Conservation (phyloP, 2,329 filamentous ascomycete species). For the Balansia obtecta region DNA sequence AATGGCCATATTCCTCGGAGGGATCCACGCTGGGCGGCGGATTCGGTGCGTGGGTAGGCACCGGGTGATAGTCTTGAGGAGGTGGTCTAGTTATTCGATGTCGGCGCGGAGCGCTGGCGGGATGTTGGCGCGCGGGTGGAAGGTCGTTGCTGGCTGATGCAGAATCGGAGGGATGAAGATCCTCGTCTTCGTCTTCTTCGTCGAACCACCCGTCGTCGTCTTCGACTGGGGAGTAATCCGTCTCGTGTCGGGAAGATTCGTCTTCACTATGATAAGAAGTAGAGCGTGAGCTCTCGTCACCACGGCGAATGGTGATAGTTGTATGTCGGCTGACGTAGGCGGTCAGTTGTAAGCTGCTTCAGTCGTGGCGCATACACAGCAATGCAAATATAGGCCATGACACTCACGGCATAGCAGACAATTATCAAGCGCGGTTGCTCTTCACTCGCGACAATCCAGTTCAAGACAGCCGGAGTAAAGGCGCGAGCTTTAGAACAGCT, state of each 20-base stretch:
- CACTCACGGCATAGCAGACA: constrained; percentile 33
- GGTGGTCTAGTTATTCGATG: constrained; percentile 21
- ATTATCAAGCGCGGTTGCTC: constrained; percentile 19
- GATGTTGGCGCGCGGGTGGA: constrained; percentile 10
- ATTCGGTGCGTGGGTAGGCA: constrained; percentile 25
- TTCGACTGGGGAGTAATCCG: constrained; percentile 19
- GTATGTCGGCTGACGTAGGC: constrained; percentile 17
- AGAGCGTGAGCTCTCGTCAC: constrained; percentile 19
- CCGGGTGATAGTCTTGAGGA: constrained; percentile 27
- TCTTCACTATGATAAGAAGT: constrained; percentile 26
- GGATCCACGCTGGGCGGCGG: constrained; percentile 52
- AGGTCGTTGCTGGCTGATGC: constrained; percentile 34
- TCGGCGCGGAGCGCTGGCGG: constrained; percentile 15
- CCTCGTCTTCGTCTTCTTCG: constrained; percentile 31
- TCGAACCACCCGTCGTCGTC: constrained; percentile 27
- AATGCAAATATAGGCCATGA: constrained; percentile 5
- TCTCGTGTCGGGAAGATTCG: constrained; percentile 23
- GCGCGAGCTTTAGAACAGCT: constrained; percentile 10
- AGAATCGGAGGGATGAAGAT: constrained; percentile 45
- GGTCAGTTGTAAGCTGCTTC: constrained; percentile 13
- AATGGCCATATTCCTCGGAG: constrained; percentile 45
- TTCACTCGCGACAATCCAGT: constrained; percentile 34
- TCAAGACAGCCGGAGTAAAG: constrained; percentile 33
- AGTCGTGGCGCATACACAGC: constrained; percentile 3
- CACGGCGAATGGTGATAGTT: constrained; percentile 14